A percentile compares a stretch with the other conserved stretches of the same genome.
phyloP scores from a whole-genome alignment of 2,329 filamentous ascomycete species.

The Rutstroemia sydowiana region DNA sequence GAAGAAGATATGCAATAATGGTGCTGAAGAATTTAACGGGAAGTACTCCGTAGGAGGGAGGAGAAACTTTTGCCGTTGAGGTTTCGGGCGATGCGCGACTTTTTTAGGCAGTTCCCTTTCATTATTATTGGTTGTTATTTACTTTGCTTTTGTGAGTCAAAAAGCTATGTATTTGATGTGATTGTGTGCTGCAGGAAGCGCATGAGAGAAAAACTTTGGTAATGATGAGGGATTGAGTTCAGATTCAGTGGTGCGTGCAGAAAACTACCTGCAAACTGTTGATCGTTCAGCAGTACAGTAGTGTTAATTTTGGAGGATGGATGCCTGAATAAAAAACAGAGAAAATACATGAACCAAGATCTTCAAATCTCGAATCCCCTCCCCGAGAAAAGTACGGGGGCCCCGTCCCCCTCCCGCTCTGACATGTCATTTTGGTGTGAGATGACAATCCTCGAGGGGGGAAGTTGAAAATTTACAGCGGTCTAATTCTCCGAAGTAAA shows the following conservation, averaged over 20 bases:
- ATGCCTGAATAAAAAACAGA: not conserved
- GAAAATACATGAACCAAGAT: constrained; percentile 16
- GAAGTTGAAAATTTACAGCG: constrained; percentile 21
- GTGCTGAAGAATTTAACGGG: constrained; percentile 4
- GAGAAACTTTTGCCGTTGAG: constrained; percentile 16
- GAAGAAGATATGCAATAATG: not conserved
- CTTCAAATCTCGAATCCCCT: constrained; percentile 17
- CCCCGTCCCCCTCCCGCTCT: constrained; percentile 16
- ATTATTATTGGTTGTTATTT: constrained; percentile 11
- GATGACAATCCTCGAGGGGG: constrained; percentile 21
- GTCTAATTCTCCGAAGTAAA: constrained; percentile 15
- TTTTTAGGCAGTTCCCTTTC: constrained; percentile 1
- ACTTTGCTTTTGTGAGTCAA: not conserved
- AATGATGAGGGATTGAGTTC: not conserved
- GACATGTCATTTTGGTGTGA: constrained; percentile 19
- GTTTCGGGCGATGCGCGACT: constrained; percentile 8
- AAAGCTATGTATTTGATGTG: constrained; percentile 4
- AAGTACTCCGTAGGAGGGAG: constrained; percentile 1
- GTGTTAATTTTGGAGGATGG: too few relatives aligned
- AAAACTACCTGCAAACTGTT: too few relatives aligned
- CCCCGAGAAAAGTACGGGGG: constrained; percentile 11
- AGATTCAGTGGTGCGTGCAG: too few relatives aligned
- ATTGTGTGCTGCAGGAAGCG: constrained; percentile 13
- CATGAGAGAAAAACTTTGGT: constrained; percentile 6
- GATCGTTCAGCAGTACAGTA: too few relatives aligned